Percentiles rank a stretch among this genome's conserved stretches.
Evolutionary conservation across 2,329 filamentous ascomycete genomes (phyloP).

Genomic region (Delphinella strobiligena): DNA sequence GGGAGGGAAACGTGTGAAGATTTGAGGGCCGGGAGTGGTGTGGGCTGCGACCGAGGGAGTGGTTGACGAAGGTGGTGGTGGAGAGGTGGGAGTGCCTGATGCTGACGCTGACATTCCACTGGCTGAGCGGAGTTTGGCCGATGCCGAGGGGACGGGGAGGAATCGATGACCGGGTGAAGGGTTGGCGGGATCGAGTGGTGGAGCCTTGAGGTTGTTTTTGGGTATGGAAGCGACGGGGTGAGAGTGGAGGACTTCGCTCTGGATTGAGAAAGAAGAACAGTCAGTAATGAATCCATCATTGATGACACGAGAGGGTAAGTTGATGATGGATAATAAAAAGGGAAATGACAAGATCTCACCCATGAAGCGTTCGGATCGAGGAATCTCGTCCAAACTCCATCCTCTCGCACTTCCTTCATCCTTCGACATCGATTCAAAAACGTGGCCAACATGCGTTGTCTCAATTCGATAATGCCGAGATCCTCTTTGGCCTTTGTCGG

Average conservation of each 20-base stretch:
- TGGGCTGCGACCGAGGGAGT: conserved; percentile 44
- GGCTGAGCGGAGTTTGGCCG: conserved; percentile 65
- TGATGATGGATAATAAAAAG: neutral
- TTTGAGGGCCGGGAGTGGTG: conserved; percentile 46
- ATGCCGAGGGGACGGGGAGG: conserved; percentile 73
- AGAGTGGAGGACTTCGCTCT: conserved; percentile 92
- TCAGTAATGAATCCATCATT: neutral
- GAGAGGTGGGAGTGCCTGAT: conserved; percentile 43
- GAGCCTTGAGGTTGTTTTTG: conserved; percentile 86
- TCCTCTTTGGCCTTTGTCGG: conserved; percentile 98
- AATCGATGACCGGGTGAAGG: conserved; percentile 76
- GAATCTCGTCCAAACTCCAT: conserved; percentile 96
- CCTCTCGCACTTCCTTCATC: conserved; percentile 84
- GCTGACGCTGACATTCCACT: conserved; percentile 27
- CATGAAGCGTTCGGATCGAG: conserved; percentile 97
- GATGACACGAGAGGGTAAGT: neutral
- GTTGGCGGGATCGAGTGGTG: conserved; percentile 90
- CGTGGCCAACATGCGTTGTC: conserved; percentile 92
- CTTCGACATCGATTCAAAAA: conserved; percentile 87
- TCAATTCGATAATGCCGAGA: conserved; percentile 86
- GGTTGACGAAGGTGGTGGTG: conserved; percentile 37
- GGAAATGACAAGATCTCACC: conserved; percentile 42
- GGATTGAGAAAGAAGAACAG: no score
- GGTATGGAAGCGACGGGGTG: conserved; percentile 84
- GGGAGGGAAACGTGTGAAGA: conserved; percentile 72